Evolutionary conservation across 495 filamentous ascomycete genomes (phyloP), one percentile per base, ranked within the genome.

Genomic region (Penicillium bovifimosum): DNA sequence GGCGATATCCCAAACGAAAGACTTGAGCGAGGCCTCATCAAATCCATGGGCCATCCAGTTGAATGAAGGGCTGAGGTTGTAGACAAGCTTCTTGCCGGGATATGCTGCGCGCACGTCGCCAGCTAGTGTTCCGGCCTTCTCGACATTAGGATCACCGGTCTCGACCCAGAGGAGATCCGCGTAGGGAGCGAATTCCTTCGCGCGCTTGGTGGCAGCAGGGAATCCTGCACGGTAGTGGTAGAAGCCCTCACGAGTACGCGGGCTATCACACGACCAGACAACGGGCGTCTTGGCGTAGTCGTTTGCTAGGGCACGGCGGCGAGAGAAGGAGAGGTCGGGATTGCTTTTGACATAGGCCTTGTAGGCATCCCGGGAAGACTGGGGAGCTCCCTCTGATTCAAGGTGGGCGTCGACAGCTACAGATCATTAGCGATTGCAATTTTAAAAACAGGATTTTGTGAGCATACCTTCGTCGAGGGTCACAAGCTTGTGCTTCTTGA

Each of bases 1-100:
- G 6, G 90, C 93, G 31, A 98, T 79, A 68, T 97, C 93, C 92
- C 92, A 96, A 58, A 97, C 85, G 63, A 98, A 98, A 6, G 81
- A 86, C 69, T 85, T 87, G 33, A 98, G 76, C 5, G 85, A 79
- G 18, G 76, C 82, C 46, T 88, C 81, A 10, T 83, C 81, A 70
- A 97, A 98, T 24, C 93, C 93, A 68, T 97, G 90, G 24, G 80
- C 83, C 82, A 93, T 90, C 93, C 93, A 98, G 76, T 98, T 97
- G 82, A 98, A 98, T 16, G 88, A 93, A 9, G 93, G 93, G 16
- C 80, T 86, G 3, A 98, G 81, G 74, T 98, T 98, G 76, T 98
- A 98, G 7, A 98, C 93, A 17, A 98, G 76, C 33, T 87, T 85
- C 77, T 96, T 98, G 45, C 83, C 84, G 0, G 90, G 87, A 61